Evolutionary conservation across 495 filamentous ascomycete genomes (phyloP), one percentile per base, ranked within the genome.

Genomic region (Trypethelium eluteriae): DNA sequence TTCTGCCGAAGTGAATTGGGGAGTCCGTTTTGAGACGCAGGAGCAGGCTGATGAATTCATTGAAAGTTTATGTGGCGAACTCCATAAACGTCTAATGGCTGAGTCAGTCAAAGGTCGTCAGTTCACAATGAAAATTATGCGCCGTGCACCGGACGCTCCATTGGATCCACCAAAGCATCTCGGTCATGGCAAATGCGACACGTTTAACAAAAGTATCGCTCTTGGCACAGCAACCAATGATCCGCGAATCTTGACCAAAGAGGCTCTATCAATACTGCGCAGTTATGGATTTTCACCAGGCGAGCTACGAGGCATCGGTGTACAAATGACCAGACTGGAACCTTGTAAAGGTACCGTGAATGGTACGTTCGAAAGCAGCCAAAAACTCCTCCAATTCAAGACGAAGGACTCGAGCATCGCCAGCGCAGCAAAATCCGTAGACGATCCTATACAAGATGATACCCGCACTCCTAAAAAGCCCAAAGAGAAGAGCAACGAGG

Each of bases 1-100:
- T 12, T 96, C 93, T 1, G 93, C 93, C 0, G 93, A 98, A 68
- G 91, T 98, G 66, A 98, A 96, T 71, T 98, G 95, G 95, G 94
- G 94, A 2, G 94, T 98, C 63, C 86, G 94, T 38, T 98, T 98
- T 71, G 85, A 90, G 64, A 94, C 83, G 59, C 91, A 96, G 67
- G 84, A 84, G 6, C 93, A 98, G 75, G 91, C 90, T 0, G 94
- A 98, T 53, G 88, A 92, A 63, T 98, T 98, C 72, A 80, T 98
- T 38, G 80, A 83, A 63, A 91, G 89, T 67, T 76, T 98, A 2
- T 91, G 88, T 68, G 86, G 87, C 61, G 94, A 98, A 72, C 76
- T 98, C 32, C 85, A 91, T 69, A 86, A 88, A 39, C 83, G 92
- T 25, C 79, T 98, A 36, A 76, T 90, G 59, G 89, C 91, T 66